Percentiles rank a stretch among this genome's conserved stretches.
phyloP scores from a whole-genome alignment of 371 early-diverging fungal genomes.

The Mortierella sp. region DNA sequence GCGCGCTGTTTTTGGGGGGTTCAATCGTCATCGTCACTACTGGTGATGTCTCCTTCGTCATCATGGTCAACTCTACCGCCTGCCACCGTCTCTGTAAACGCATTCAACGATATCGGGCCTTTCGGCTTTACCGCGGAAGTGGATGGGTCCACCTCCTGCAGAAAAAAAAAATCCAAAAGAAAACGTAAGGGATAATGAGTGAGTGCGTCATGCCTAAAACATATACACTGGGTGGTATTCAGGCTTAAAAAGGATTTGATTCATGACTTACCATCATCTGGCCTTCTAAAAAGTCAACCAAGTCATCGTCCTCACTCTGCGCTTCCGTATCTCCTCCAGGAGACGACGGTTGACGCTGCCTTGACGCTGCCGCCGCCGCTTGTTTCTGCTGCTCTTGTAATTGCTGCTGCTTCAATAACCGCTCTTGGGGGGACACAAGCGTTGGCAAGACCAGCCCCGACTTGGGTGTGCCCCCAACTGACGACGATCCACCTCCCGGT shows the following conservation, averaged over 20 bases:
- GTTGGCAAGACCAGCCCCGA: slow-evolving; percentile 26
- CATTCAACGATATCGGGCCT: slow-evolving; percentile 53
- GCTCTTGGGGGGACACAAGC: slow-evolving; percentile 41
- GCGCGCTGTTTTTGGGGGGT: not conserved
- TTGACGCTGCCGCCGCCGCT: slow-evolving; percentile 8
- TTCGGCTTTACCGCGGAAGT: slow-evolving; percentile 14
- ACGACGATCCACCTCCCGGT: slow-evolving; percentile 12
- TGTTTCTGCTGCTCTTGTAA: slow-evolving; percentile 35
- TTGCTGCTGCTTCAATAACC: slow-evolving; percentile 27
- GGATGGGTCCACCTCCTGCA: slow-evolving; percentile 19
- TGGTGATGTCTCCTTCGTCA: slow-evolving; percentile 51
- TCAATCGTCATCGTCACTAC: slow-evolving; percentile 48
- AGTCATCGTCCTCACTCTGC: slow-evolving; percentile 43
- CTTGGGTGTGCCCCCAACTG: slow-evolving; percentile 49
- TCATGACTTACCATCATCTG: slow-evolving; percentile 32
- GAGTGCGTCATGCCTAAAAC: not conserved
- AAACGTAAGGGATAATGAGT: not conserved
- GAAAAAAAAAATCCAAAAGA: not conserved
- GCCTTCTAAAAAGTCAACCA: slow-evolving; percentile 50
- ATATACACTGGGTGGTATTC: not conserved
- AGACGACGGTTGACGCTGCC: slow-evolving; percentile 19
- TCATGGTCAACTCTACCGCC: slow-evolving; percentile 35
- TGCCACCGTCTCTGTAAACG: slow-evolving; percentile 52
- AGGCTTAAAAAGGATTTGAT: not conserved
- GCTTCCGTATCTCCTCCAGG: slow-evolving; percentile 17